phyloP scores from a whole-genome alignment of 352 stramenopile genomes.

The Globisporangium perplexum region DNA sequence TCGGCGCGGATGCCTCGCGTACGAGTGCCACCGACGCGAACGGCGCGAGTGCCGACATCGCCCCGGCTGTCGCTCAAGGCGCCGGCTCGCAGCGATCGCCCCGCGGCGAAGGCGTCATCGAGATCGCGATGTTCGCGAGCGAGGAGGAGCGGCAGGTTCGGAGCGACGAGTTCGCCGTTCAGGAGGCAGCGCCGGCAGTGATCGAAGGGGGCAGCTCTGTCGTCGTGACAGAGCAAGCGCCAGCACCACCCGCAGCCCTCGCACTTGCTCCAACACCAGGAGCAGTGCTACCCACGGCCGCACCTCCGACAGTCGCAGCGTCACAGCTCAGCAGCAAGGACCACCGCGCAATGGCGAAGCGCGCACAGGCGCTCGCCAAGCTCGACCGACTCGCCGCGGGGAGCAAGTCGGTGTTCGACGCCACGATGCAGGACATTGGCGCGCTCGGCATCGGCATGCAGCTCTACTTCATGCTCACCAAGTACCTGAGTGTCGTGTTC shows the following conservation, averaged over 20 bases:
- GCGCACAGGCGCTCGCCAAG: slow-evolving; percentile 28
- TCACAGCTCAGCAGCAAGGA: slow-evolving; percentile 10
- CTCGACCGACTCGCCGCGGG: slow-evolving; percentile 53
- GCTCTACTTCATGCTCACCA: slow-evolving; percentile 84
- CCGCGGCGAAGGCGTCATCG: background rate
- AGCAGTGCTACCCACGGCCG: background rate
- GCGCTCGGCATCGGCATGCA: slow-evolving; percentile 76
- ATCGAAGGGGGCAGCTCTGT: background rate
- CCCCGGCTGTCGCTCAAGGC: too few relatives aligned
- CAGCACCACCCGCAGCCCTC: too few relatives aligned
- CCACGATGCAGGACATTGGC: slow-evolving; percentile 67
- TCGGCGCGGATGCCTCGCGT: background rate
- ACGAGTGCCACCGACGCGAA: background rate
- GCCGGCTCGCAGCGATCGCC: too few relatives aligned
- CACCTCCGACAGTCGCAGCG: background rate
- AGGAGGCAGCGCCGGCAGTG: too few relatives aligned
- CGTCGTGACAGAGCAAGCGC: background rate
- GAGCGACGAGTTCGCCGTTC: background rate
- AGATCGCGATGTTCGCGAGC: slow-evolving; percentile 11
- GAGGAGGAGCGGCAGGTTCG: slow-evolving; percentile 3
- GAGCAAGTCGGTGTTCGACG: slow-evolving; percentile 58
- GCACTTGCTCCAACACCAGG: background rate
- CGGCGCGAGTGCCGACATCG: background rate
- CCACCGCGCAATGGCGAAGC: slow-evolving; percentile 44
- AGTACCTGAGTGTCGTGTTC: slow-evolving; percentile 63